Conservation (phyloP, 1,284 basidiomycete genomes). For the Tilletia indica region DNA sequence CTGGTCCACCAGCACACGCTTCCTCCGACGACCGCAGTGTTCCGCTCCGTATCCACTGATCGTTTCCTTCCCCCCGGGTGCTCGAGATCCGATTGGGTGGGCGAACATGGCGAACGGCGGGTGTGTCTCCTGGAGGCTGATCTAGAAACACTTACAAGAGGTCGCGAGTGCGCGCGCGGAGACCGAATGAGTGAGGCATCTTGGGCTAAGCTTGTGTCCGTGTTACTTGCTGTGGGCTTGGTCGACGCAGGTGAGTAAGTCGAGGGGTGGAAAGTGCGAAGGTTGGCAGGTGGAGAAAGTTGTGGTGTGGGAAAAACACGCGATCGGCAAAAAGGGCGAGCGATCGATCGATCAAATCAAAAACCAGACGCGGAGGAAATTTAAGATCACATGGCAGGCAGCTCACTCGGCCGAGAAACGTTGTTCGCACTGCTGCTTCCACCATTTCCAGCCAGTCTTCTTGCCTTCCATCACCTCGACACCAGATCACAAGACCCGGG, state of each 20-base stretch:
- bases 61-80: too few relatives aligned
- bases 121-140: background rate
- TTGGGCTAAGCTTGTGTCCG: background rate
- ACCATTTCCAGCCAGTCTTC: background rate
- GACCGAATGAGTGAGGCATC: conserved; percentile 99
- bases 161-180: conserved; percentile 98
- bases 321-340: background rate
- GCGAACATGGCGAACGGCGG: background rate
- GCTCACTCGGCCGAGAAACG: background rate
- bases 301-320: conserved; percentile 11
- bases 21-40: too few relatives aligned
- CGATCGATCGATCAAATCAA: too few relatives aligned
- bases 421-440: background rate
- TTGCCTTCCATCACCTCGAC: conserved; percentile 1
- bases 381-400: too few relatives aligned
- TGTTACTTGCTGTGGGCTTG: background rate
- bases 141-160: conserved; percentile 67
- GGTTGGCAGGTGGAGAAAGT: background rate
- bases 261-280: background rate
- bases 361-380: too few relatives aligned
- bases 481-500: conserved; percentile 2
- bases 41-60: background rate
- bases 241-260: background rate
- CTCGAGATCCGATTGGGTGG: too few relatives aligned
- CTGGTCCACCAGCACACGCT: too few relatives aligned